These are phyloP conservation scores for Metarhizium guizhouense DNA, from an alignment of 2,329 filamentous ascomycete genomes.

Conservation along the genomic window DNA sequence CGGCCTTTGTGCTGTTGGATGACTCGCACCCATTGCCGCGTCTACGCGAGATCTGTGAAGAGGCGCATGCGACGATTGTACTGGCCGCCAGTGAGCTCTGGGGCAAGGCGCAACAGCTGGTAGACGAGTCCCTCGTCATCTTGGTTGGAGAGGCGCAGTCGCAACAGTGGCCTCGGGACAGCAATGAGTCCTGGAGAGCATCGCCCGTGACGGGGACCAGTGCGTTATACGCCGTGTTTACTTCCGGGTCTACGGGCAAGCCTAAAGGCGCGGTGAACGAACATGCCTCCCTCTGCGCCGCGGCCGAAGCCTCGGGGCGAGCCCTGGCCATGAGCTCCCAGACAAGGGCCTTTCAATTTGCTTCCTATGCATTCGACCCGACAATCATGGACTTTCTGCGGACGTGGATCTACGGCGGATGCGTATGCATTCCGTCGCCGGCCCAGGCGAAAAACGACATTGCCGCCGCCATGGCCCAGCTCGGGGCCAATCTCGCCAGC, in stretches of 20 bases:
- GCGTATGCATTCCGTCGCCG: conserved; percentile 6
- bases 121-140: too few species aligned
- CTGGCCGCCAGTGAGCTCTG: too few species aligned
- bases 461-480: conserved; percentile 2
- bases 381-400: neutral
- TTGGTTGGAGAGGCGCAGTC: too few species aligned
- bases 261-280: conserved; percentile 14
- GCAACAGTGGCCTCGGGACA: neutral
- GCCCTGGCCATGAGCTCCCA: neutral
- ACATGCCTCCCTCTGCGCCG: conserved; percentile 8
- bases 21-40: conserved; percentile 3
- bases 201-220: neutral
- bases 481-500: conserved; percentile 3
- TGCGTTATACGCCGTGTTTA: conserved; percentile 12
- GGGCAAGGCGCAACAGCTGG: too few species aligned
- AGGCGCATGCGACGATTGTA: neutral
- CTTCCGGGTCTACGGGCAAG: conserved; percentile 12
- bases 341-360: conserved; percentile 8
- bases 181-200: neutral
- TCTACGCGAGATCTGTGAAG: neutral
- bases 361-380: conserved; percentile 1
- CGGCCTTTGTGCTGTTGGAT: conserved; percentile 10
- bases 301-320: neutral
- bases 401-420: conserved; percentile 1
- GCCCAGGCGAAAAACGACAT: conserved; percentile 7